Conservation (phyloP, 2,329 filamentous ascomycete species). For the Albifimbria verrucaria region DNA sequence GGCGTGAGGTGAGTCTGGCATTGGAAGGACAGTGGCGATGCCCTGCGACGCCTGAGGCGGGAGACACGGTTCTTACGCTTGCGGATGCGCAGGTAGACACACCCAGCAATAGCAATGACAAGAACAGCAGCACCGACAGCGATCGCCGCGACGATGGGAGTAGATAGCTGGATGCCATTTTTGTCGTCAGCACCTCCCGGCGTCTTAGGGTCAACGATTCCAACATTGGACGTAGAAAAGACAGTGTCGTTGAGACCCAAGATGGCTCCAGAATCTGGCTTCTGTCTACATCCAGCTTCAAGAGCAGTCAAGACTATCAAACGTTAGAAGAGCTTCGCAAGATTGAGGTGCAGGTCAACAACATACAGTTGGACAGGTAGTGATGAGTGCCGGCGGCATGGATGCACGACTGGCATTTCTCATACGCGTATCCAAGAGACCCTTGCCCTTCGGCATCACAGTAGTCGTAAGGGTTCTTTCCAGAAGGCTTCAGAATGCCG, state of each 20-base stretch:
- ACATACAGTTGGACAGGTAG: slow-evolving; percentile 49
- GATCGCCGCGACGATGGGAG: slow-evolving; percentile 41
- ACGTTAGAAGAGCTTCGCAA: too few species aligned
- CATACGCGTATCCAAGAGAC: slow-evolving; percentile 28
- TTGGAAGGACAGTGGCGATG: slow-evolving; percentile 48
- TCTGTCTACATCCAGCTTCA: slow-evolving; percentile 48
- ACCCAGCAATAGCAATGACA: slow-evolving; percentile 33
- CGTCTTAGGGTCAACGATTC: slow-evolving; percentile 28
- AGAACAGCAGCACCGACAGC: slow-evolving; percentile 35
- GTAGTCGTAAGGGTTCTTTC: slow-evolving; percentile 40
- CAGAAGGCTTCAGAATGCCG: slow-evolving; percentile 32
- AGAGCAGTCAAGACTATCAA: slow-evolving; percentile 46
- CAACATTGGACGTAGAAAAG: slow-evolving; percentile 32
- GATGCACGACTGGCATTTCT: slow-evolving; percentile 44
- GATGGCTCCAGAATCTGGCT: slow-evolving; percentile 31
- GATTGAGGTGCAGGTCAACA: slow-evolving; percentile 5
- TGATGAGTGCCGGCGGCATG: slow-evolving; percentile 35
- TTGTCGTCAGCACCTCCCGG: slow-evolving; percentile 8
- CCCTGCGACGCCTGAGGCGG: slow-evolving; percentile 3
- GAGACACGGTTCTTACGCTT: slow-evolving; percentile 36
- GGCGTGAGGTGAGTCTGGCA: slow-evolving; percentile 40
- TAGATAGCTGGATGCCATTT: slow-evolving; percentile 25
- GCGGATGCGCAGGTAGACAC: slow-evolving; percentile 42
- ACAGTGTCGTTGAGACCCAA: slow-evolving; percentile 43
- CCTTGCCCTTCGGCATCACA: slow-evolving; percentile 38